A percentile compares a stretch with the other conserved stretches of the same genome.
These are phyloP conservation scores for Graphiopsis chlorocephala DNA, from an alignment of 2,329 filamentous ascomycete genomes.

Conservation along the genomic window DNA sequence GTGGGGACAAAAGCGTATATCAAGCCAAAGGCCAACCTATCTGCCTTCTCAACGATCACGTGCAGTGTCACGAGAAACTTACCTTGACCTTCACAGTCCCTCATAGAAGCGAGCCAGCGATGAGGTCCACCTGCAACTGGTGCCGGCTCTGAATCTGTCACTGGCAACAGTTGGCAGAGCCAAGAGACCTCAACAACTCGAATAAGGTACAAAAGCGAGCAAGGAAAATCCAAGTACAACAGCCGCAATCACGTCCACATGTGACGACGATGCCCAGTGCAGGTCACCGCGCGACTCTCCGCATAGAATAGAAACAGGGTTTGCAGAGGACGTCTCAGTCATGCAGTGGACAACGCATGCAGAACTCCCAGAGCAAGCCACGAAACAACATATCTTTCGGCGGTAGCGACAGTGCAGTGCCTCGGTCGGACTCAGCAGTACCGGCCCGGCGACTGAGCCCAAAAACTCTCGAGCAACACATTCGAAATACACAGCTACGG, in stretches of 20 bases:
- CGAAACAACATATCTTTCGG: neutral
- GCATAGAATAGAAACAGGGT: neutral
- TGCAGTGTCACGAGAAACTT: too few relatives aligned
- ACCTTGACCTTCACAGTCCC: too few relatives aligned
- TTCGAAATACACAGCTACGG: neutral
- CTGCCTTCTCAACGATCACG: too few relatives aligned
- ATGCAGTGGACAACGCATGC: neutral
- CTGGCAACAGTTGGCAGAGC: slow-evolving; percentile 14
- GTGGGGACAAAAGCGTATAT: too few relatives aligned
- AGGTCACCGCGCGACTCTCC: neutral
- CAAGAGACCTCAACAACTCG: slow-evolving; percentile 13
- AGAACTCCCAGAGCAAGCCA: neutral
- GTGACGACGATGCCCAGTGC: too few relatives aligned
- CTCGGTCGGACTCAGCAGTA: neutral
- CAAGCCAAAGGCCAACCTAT: too few relatives aligned
- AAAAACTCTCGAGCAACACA: neutral
- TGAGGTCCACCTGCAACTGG: slow-evolving; percentile 15
- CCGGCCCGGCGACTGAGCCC: neutral
- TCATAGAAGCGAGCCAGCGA: too few relatives aligned
- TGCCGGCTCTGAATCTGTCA: slow-evolving; percentile 16
- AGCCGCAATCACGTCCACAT: neutral
- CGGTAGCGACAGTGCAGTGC: neutral
- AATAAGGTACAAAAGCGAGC: neutral
- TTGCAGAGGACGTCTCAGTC: neutral
- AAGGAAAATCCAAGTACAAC: neutral